Conservation (phyloP, 2,329 filamentous ascomycete genomes). For the Colletotrichum viniferum region DNA sequence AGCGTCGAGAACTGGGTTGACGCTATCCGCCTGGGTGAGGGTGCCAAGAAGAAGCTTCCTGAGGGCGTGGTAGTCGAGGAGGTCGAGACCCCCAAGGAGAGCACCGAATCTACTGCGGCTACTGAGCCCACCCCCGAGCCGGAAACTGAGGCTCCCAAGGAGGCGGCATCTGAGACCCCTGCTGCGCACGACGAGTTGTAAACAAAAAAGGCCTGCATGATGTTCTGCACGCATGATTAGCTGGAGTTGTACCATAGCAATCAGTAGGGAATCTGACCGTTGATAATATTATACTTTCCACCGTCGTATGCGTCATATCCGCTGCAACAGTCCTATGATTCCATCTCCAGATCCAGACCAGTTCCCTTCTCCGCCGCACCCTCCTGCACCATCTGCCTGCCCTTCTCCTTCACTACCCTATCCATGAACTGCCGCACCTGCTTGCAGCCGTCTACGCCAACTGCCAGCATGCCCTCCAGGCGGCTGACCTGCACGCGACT, state of each 20-base stretch:
- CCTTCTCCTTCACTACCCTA: constrained; percentile 75
- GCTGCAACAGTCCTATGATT: constrained; percentile 32
- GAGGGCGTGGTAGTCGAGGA: constrained; percentile 56
- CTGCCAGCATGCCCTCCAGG: constrained; percentile 90
- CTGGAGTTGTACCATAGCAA: constrained; percentile 2
- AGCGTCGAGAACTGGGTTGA: constrained; percentile 88
- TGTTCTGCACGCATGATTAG: constrained; percentile 7
- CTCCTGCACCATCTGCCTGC: constrained; percentile 65
- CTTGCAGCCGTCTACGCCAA: constrained; percentile 90
- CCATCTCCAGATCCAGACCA: constrained; percentile 56
- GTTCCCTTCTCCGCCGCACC: constrained; percentile 54
- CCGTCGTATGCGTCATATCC: not conserved
- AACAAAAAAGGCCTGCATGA: constrained; percentile 17
- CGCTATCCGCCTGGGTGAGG: constrained; percentile 87
- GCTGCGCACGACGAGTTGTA: constrained; percentile 55
- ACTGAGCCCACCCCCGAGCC: constrained; percentile 12
- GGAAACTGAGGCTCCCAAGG: constrained; percentile 34
- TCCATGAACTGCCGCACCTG: constrained; percentile 84
- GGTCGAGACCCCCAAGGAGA: constrained; percentile 1
- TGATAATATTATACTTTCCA: not conserved
- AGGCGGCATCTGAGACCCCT: constrained; percentile 37
- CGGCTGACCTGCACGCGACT: constrained; percentile 82
- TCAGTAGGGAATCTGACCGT: constrained; percentile 5
- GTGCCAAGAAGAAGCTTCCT: constrained; percentile 77
- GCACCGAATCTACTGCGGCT: constrained; percentile 10